These are phyloP conservation scores for Neofusicoccum sp. DNA, from an alignment of 2,329 filamentous ascomycete genomes.

Conservation along the genomic window DNA sequence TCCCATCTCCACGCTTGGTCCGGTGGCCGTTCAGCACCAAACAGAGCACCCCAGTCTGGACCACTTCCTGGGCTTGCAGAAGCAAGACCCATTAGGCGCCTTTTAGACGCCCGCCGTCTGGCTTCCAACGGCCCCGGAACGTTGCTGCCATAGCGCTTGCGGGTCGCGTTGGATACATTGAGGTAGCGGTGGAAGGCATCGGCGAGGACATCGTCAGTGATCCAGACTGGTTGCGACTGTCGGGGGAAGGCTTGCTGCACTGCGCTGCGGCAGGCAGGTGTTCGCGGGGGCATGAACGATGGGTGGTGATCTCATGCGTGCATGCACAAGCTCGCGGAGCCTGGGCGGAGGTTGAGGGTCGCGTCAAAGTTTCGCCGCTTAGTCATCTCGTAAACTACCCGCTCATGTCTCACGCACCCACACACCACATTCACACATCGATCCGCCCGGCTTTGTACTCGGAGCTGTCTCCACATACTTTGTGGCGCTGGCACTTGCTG, in stretches of 20 bases:
- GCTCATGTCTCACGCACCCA: not conserved
- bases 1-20: conserved; percentile 14
- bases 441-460: not conserved
- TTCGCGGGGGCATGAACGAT: conserved; percentile 50
- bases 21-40: not conserved
- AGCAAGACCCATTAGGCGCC: conserved; percentile 57
- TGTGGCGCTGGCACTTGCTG: no score
- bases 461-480: not conserved
- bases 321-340: not conserved
- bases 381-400: conserved; percentile 2
- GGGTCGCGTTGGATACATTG: conserved; percentile 37
- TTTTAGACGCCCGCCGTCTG: conserved; percentile 56
- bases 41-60: conserved; percentile 13
- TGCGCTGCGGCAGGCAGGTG: conserved; percentile 55
- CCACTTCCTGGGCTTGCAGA: conserved; percentile 24
- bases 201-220: conserved; percentile 60
- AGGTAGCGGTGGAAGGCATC: conserved; percentile 55
- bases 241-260: conserved; percentile 47
- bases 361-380: not conserved
- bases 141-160: conserved; percentile 59
- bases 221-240: conserved; percentile 56
- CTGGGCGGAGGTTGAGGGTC: not conserved
- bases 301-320: not conserved
- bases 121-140: conserved; percentile 67
- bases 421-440: not conserved